phyloP scores from a whole-genome alignment of 257 asterid species.

The Forsythia viridissima region DNA sequence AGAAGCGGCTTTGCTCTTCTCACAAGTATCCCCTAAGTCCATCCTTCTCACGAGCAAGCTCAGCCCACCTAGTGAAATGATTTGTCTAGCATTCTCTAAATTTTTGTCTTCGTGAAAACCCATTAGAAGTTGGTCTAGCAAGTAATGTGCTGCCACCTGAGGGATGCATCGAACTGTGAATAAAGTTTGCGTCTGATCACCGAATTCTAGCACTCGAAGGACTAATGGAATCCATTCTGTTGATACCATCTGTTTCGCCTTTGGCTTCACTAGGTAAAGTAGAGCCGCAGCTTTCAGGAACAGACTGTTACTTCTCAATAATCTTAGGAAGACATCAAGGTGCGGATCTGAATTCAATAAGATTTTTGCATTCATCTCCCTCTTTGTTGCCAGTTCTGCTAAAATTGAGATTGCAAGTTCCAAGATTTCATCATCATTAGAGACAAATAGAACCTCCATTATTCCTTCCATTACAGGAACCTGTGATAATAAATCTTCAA shows the following conservation, averaged over 20 bases:
- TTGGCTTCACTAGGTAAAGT: constrained; percentile 63
- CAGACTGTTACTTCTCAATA: constrained; percentile 61
- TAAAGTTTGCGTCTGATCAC: constrained; percentile 63
- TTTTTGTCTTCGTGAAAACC: constrained; percentile 65
- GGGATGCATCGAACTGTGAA: constrained; percentile 60
- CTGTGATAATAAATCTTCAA: constrained; percentile 45
- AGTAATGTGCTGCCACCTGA: constrained; percentile 69
- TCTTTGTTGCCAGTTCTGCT: constrained; percentile 64
- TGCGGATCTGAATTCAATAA: constrained; percentile 63
- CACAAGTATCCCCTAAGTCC: constrained; percentile 55
- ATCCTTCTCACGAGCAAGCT: constrained; percentile 59
- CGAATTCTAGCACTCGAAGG: constrained; percentile 79
- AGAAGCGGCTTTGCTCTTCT: constrained; percentile 54
- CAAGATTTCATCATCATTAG: constrained; percentile 65
- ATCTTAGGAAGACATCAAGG: constrained; percentile 50
- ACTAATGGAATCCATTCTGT: constrained; percentile 74
- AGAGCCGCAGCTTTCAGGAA: constrained; percentile 76
- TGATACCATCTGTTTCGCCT: constrained; percentile 68
- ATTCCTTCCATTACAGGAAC: constrained; percentile 57
- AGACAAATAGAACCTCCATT: constrained; percentile 56
- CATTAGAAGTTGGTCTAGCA: constrained; percentile 57
- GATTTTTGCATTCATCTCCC: constrained; percentile 43
- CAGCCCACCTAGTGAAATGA: constrained; percentile 69
- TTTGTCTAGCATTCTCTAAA: constrained; percentile 60
- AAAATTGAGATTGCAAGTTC: constrained; percentile 71